Evolutionary conservation across 768 basidiomycete genomes (phyloP), one percentile per base, ranked within the genome.

Genomic region (Suillus subalutaceus): DNA sequence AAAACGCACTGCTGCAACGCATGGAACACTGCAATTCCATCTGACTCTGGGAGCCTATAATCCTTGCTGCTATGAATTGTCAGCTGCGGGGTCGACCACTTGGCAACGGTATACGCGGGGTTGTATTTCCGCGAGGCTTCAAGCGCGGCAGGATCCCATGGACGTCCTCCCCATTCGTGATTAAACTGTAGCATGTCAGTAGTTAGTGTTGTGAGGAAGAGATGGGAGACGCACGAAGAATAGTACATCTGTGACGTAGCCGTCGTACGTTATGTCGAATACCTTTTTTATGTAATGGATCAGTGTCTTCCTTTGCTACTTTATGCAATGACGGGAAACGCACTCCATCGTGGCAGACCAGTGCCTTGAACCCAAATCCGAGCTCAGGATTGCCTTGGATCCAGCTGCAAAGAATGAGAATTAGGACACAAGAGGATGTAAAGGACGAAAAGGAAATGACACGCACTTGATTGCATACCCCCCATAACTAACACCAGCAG

Each of bases 321-420:
- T 60, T 2, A 32, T 60, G 43, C 20, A 52, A 44, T 26, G 9
- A 41, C 48, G 62, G 66, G 66, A 44, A 77, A 80, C 57, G 62
- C 74, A 95, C 92, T 10, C 97, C 97, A 73, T 99, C 97, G 72
- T 99, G 97, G 70, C 89, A 90, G 15, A 96, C 86, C 52, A 98
- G 82, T 5, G 94, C 94, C 79, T 96, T 97, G 84, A 99, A 97
- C 26, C 86, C 85, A 74, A 95, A 94, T 4, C 85, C 89, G 68
- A 83, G 93, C 71, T 97, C 94, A 12, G 93, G 92, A 73, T 97
- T 93, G 0, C 95, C 94, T 79, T 97, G 93, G 63, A 97, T 96
- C 94, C 94, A 97, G 76, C 95, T 97, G 57, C 37, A 62, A 63
- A 65, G 10, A 48, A 2, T 62, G 58, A 38, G 20, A 16, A 64